phyloP scores from a whole-genome alignment of 1,284 basidiomycete genomes.

The Cronartium ribicola region DNA sequence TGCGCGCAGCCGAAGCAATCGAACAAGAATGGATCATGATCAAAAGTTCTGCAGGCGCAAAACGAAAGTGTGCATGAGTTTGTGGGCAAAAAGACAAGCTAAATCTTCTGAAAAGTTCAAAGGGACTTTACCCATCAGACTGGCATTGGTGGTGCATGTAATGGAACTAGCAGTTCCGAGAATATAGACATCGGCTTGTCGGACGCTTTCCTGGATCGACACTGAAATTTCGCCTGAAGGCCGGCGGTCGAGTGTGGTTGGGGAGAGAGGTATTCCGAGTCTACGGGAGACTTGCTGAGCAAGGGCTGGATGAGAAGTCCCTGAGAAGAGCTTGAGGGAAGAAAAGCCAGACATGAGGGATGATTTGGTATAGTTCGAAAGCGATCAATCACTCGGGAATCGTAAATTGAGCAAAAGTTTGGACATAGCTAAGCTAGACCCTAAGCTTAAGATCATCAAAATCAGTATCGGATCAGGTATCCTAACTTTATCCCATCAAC shows the following conservation, averaged over 20 bases:
- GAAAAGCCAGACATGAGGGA: slow-evolving; percentile 29
- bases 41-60: slow-evolving; percentile 28
- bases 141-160: slow-evolving; percentile 34
- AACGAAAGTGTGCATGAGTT: neutral
- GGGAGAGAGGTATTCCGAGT: slow-evolving; percentile 27
- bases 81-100: neutral
- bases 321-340: slow-evolving; percentile 37
- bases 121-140: slow-evolving; percentile 32
- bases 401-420: neutral
- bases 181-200: slow-evolving; percentile 42
- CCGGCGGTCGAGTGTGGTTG: slow-evolving; percentile 5
- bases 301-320: slow-evolving; percentile 35
- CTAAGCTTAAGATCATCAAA: neutral
- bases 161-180: slow-evolving; percentile 40
- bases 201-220: slow-evolving; percentile 35
- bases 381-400: too few relatives aligned
- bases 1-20: slow-evolving; percentile 40
- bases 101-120: neutral
- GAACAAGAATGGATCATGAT: slow-evolving; percentile 43
- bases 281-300: slow-evolving; percentile 34
- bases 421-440: neutral
- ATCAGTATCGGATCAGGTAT: neutral
- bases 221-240: slow-evolving; percentile 36
- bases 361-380: too few relatives aligned
- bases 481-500: too few relatives aligned